Percentiles rank a stretch among this genome's conserved stretches.
phyloP scores from a whole-genome alignment of 2,329 filamentous ascomycete species.

The Scytalidium lignicola region DNA sequence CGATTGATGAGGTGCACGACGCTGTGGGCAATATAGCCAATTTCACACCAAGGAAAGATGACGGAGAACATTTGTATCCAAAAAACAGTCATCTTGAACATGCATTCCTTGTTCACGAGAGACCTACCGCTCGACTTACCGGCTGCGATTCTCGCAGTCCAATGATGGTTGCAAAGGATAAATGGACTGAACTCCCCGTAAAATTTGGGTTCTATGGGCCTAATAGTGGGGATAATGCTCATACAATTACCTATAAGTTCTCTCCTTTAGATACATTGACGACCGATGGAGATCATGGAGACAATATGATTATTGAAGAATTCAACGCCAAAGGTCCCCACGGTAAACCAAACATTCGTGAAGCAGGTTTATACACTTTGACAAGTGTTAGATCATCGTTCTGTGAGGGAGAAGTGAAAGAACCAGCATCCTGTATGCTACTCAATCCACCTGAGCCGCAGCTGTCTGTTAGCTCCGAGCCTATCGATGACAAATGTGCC shows the following conservation, averaged over 20 bases:
- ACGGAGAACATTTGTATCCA: slow-evolving; percentile 55
- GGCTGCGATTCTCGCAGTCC: slow-evolving; percentile 77
- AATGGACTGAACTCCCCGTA: slow-evolving; percentile 63
- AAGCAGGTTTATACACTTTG: slow-evolving; percentile 82
- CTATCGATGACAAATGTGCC: slow-evolving; percentile 91
- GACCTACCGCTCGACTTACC: slow-evolving; percentile 66
- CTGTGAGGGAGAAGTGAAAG: slow-evolving; percentile 83
- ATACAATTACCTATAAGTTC: slow-evolving; percentile 77
- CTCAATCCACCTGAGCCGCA: slow-evolving; percentile 87
- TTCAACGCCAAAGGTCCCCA: slow-evolving; percentile 56
- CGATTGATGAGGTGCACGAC: slow-evolving; percentile 87
- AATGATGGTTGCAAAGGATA: slow-evolving; percentile 76
- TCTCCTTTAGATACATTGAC: slow-evolving; percentile 67
- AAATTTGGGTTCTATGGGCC: slow-evolving; percentile 60
- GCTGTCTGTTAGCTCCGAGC: slow-evolving; percentile 66
- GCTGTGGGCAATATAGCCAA: slow-evolving; percentile 81
- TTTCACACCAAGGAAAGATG: slow-evolving; percentile 63
- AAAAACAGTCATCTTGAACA: slow-evolving; percentile 64
- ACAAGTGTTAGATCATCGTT: slow-evolving; percentile 73
- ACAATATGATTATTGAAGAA: slow-evolving; percentile 50
- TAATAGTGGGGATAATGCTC: slow-evolving; percentile 55
- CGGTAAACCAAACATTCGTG: slow-evolving; percentile 63
- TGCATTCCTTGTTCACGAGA: slow-evolving; percentile 78
- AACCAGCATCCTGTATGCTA: slow-evolving; percentile 89
- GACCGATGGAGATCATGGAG: slow-evolving; percentile 64